These are phyloP conservation scores for Prosopis cineraria DNA, from an alignment of 306 rosid genomes.

Conservation along the genomic window DNA sequence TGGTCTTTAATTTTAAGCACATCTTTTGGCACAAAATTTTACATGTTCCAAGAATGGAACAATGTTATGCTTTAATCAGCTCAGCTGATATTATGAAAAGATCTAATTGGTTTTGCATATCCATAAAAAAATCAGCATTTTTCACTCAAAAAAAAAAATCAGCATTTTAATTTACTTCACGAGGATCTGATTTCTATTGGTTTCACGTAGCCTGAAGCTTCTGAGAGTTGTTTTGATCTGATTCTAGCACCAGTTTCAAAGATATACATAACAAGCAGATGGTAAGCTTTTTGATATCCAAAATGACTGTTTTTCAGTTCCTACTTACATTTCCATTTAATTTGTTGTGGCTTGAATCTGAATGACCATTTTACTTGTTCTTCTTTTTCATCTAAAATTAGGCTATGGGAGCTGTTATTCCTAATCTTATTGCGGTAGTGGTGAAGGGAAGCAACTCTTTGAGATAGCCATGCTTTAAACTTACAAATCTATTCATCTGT, in stretches of 20 bases:
- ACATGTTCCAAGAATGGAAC: not conserved
- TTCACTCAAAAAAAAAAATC: no score
- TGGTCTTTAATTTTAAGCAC: not conserved
- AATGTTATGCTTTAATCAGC: not conserved
- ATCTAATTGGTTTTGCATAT: not conserved
- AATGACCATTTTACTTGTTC: not conserved
- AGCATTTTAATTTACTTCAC: not conserved
- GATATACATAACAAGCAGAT: slow-evolving; percentile 18
- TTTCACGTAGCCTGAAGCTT: not conserved
- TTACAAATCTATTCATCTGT: not conserved
- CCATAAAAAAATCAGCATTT: not conserved
- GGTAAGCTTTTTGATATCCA: not conserved
- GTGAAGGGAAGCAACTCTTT: not conserved
- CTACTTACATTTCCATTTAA: not conserved
- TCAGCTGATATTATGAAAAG: not conserved
- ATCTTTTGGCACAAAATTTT: not conserved
- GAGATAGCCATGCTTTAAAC: not conserved
- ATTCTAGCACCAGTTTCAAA: slow-evolving; percentile 7
- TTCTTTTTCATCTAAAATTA: not conserved
- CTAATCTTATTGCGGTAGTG: not conserved
- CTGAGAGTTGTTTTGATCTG: not conserved
- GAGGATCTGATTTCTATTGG: not conserved
- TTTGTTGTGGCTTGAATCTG: not conserved
- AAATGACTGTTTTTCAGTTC: not conserved
- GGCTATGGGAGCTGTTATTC: not conserved